These are phyloP conservation scores for Naematelia aurantialba DNA, from an alignment of 768 basidiomycete species.

Conservation along the genomic window DNA sequence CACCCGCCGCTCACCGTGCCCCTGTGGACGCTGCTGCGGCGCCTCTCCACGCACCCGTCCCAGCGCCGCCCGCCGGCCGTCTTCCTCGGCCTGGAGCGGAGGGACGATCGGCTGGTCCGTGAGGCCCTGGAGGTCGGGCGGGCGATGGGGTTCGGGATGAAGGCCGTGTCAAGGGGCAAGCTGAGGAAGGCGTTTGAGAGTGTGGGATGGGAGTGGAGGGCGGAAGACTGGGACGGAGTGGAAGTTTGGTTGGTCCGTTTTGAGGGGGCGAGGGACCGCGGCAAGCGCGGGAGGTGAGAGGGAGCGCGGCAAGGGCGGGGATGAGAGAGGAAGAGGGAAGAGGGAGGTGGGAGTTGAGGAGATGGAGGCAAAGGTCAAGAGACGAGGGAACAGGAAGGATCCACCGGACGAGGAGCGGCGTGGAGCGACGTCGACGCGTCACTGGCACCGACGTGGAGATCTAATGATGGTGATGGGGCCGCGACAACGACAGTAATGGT, in stretches of 20 bases:
- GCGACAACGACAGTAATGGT: neutral
- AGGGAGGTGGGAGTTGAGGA: neutral
- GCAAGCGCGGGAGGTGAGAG: neutral
- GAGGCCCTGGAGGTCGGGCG: slow-evolving; percentile 60
- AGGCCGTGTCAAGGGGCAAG: slow-evolving; percentile 61
- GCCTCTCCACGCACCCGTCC: slow-evolving; percentile 50
- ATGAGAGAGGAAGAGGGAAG: neutral
- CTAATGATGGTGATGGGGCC: neutral
- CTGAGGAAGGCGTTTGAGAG: slow-evolving; percentile 62
- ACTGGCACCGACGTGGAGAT: too few relatives aligned
- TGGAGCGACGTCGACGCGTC: too few relatives aligned
- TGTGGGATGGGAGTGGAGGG: slow-evolving; percentile 60
- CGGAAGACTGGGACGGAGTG: slow-evolving; percentile 72
- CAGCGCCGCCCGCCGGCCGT: slow-evolving; percentile 54
- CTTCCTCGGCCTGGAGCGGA: slow-evolving; percentile 68
- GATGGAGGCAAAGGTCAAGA: neutral
- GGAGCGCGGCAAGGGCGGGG: neutral
- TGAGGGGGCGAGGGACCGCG: slow-evolving; percentile 3
- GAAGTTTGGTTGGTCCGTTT: slow-evolving; percentile 68
- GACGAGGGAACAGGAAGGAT: neutral
- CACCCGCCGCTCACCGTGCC: slow-evolving; percentile 60
- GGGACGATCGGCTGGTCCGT: slow-evolving; percentile 67
- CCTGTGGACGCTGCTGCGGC: slow-evolving; percentile 62
- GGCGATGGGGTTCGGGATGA: slow-evolving; percentile 57
- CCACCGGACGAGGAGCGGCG: neutral